phyloP scores from a whole-genome alignment of 306 rosid species.

The Corylus heterophylla region DNA sequence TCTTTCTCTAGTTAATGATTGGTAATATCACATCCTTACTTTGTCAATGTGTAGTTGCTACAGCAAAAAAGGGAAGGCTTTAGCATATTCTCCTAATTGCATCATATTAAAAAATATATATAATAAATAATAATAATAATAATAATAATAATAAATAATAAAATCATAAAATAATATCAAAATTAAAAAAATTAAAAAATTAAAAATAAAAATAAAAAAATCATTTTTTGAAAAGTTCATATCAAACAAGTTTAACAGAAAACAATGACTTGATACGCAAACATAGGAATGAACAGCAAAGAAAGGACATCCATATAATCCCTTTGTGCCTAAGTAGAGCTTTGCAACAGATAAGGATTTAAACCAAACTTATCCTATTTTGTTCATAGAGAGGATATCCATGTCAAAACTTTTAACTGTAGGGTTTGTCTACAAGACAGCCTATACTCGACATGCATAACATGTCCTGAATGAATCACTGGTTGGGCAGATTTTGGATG shows the following conservation, averaged over 20 bases:
- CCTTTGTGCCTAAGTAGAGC: not conserved
- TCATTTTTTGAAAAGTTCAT: too few species aligned
- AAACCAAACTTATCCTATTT: not conserved
- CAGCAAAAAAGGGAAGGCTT: not conserved
- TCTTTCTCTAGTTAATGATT: not conserved
- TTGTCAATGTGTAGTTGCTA: not conserved
- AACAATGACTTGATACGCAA: not conserved
- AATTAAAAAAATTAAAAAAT: too few species aligned
- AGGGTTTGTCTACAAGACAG: not conserved
- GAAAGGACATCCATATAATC: not conserved
- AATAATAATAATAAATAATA: too few species aligned
- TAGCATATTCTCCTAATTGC: not conserved
- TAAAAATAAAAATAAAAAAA: too few species aligned
- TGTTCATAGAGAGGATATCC: not conserved
- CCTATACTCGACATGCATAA: not conserved
- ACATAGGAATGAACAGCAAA: not conserved
- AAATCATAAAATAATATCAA: too few species aligned
- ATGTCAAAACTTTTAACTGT: not conserved
- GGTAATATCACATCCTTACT: not conserved
- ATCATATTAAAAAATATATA: too few species aligned
- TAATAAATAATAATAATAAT: too few species aligned
- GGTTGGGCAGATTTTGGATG: not conserved
- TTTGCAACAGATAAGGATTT: not conserved
- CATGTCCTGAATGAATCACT: not conserved
- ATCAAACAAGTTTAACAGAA: too few species aligned